These are phyloP conservation scores for Colletotrichum sp. DNA, from an alignment of 2,329 filamentous ascomycete species.

Conservation along the genomic window DNA sequence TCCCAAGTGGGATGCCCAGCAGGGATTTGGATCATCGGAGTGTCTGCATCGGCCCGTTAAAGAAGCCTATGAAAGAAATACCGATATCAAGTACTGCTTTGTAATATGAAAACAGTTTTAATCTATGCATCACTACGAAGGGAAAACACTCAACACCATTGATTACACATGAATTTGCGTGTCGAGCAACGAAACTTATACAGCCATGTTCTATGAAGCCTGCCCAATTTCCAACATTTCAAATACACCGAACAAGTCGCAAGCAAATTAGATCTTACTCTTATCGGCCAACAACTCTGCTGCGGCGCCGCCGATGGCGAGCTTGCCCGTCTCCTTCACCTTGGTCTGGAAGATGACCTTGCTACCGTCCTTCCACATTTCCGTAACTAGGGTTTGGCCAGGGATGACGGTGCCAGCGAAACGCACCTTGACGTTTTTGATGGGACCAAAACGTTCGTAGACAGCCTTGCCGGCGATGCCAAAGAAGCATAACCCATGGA, in stretches of 20 bases:
- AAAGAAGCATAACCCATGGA: slow-evolving; percentile 97
- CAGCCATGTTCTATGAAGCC: neutral
- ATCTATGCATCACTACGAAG: neutral
- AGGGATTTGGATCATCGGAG: neutral
- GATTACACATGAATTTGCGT: neutral
- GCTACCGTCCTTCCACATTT: slow-evolving; percentile 91
- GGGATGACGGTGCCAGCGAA: slow-evolving; percentile 87
- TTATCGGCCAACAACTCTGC: slow-evolving; percentile 66
- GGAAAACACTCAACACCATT: neutral
- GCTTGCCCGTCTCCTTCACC: slow-evolving; percentile 92
- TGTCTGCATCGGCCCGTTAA: neutral
- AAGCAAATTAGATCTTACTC: slow-evolving; percentile 28
- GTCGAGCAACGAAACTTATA: neutral
- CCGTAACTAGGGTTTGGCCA: slow-evolving; percentile 87
- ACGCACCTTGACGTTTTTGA: slow-evolving; percentile 91
- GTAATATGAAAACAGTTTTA: neutral
- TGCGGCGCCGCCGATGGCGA: slow-evolving; percentile 81
- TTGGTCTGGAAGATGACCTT: slow-evolving; percentile 84
- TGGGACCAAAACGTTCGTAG: slow-evolving; percentile 79
- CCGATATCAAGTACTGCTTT: neutral
- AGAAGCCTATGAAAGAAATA: neutral
- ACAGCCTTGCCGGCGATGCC: slow-evolving; percentile 92
- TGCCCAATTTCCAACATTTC: neutral
- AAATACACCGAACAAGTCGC: neutral
- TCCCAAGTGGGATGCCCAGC: neutral